Evolutionary conservation across 2,329 filamentous ascomycete genomes (phyloP).

Genomic region (Botrytis squamosa): DNA sequence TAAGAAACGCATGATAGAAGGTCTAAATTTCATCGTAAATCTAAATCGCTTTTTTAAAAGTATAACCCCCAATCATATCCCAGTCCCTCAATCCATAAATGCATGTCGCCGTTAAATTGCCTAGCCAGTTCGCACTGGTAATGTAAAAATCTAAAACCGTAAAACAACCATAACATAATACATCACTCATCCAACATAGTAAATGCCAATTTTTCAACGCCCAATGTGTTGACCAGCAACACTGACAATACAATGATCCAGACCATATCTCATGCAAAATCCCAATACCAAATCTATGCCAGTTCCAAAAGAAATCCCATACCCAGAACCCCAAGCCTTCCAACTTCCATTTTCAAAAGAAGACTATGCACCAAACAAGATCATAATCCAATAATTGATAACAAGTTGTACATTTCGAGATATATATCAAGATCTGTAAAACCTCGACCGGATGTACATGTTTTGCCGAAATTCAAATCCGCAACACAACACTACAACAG

Average conservation of each 20-base stretch:
- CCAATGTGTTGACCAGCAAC: neutral
- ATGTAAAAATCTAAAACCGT: conserved; percentile 2
- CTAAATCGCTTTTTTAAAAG: neutral
- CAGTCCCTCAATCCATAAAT: neutral
- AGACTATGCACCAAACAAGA: neutral
- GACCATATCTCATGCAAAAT: neutral
- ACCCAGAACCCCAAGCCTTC: neutral
- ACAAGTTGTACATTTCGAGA: neutral
- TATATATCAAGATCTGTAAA: neutral
- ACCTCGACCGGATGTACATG: neutral
- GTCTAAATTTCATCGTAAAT: neutral
- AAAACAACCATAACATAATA: neutral
- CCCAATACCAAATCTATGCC: neutral
- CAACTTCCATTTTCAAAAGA: neutral
- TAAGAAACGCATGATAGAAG: neutral
- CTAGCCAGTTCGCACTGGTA: conserved; percentile 10
- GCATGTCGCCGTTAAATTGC: neutral
- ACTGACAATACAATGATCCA: neutral
- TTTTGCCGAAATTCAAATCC: neutral
- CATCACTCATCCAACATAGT: neutral
- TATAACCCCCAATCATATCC: neutral
- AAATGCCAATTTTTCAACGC: neutral
- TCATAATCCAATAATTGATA: neutral
- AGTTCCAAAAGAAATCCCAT: neutral
- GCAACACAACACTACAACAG: neutral